Percentiles rank a stretch among this genome's conserved stretches.
Evolutionary conservation across 2,329 filamentous ascomycete species (phyloP).

Genomic region (Neofusicoccum sp.): DNA sequence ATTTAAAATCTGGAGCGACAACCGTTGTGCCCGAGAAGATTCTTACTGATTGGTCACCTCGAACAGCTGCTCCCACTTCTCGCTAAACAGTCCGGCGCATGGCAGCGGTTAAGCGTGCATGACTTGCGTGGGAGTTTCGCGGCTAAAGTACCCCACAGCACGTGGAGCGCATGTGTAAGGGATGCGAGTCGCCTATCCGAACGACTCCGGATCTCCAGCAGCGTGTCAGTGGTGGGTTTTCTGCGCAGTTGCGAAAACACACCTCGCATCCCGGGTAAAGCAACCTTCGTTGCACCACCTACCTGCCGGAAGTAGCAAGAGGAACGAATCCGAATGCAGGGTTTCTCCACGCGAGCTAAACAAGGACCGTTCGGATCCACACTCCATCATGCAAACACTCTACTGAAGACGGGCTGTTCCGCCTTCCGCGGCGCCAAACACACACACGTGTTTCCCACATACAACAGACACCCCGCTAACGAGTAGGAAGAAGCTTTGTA

Average conservation of each 20-base stretch:
- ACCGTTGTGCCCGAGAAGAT: neutral
- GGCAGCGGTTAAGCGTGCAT: neutral
- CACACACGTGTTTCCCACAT: too few relatives aligned
- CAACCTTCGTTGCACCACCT: too few relatives aligned
- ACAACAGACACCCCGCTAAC: too few relatives aligned
- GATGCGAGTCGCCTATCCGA: neutral
- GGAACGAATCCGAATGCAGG: neutral
- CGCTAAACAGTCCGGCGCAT: neutral
- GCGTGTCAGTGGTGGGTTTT: neutral
- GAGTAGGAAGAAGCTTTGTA: neutral
- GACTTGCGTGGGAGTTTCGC: neutral
- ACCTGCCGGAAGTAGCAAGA: neutral
- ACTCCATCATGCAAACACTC: too few relatives aligned
- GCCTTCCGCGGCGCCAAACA: too few relatives aligned
- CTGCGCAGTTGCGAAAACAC: neutral
- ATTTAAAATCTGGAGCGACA: neutral
- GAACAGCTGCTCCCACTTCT: neutral
- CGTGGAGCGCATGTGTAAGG: neutral
- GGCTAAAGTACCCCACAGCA: constrained; percentile 1
- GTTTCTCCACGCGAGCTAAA: too few relatives aligned
- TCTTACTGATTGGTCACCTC: neutral
- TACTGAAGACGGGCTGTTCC: too few relatives aligned
- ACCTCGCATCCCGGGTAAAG: too few relatives aligned
- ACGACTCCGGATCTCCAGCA: neutral
- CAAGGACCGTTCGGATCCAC: too few relatives aligned